Conservation (phyloP, 2,329 filamentous ascomycete species). For the Fusarium hostae region DNA sequence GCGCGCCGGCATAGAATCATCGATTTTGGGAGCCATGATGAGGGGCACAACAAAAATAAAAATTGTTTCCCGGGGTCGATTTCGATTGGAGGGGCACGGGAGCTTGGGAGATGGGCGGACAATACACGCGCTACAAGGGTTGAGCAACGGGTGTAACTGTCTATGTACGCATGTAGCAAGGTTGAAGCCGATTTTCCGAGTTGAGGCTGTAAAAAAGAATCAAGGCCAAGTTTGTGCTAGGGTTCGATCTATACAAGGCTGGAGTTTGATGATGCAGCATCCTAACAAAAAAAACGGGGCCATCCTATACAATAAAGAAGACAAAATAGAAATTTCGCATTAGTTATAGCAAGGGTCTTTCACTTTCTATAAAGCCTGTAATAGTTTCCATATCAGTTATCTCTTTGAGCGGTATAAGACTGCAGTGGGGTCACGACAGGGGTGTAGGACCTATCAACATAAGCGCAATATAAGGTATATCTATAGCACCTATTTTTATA, state of each 20-base stretch:
- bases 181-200: constrained; percentile 9
- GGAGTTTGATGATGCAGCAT: not conserved
- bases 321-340: not conserved
- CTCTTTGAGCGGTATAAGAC: too few relatives aligned
- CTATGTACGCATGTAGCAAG: not conserved
- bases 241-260: not conserved
- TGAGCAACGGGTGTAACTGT: constrained; percentile 1
- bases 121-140: constrained; percentile 16
- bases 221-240: constrained; percentile 6
- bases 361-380: not conserved
- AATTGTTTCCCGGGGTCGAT: constrained; percentile 25
- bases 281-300: not conserved
- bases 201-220: not conserved
- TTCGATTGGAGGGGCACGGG: constrained; percentile 30
- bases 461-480: too few relatives aligned
- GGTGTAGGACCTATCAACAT: too few relatives aligned
- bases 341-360: not conserved
- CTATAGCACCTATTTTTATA: too few relatives aligned
- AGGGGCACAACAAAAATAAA: constrained; percentile 20
- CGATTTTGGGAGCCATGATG: constrained; percentile 47
- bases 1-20: constrained; percentile 64
- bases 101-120: constrained; percentile 9
- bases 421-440: too few relatives aligned
- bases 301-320: not conserved
- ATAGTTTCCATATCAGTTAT: not conserved